Percentiles rank a stretch among this genome's conserved stretches.
These are phyloP conservation scores for Chlorella sorokiniana DNA, from an alignment of 139 green algal species.

Conservation along the genomic window DNA sequence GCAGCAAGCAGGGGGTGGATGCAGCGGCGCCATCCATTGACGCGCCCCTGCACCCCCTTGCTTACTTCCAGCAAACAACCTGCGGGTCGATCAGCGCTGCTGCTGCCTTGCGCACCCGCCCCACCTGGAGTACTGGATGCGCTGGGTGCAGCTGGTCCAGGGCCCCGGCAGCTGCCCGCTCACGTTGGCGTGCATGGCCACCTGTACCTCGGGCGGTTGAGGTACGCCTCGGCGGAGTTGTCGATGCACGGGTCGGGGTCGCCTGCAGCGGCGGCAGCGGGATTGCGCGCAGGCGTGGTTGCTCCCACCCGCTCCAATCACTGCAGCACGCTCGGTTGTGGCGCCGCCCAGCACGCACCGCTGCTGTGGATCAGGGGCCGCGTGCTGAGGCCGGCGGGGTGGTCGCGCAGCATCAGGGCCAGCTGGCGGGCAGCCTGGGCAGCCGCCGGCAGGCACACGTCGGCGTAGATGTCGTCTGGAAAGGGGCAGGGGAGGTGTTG, in stretches of 20 bases:
- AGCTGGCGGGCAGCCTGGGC: conserved; percentile 9
- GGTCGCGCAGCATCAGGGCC: conserved; percentile 21
- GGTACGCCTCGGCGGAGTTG: conserved; percentile 69
- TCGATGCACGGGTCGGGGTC: conserved; percentile 83
- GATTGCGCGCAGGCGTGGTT: not conserved
- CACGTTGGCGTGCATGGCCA: conserved; percentile 61
- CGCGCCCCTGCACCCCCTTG: not conserved
- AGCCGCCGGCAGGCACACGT: conserved; percentile 57
- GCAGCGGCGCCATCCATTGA: not conserved
- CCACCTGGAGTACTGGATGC: conserved; percentile 54
- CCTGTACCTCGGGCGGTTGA: conserved; percentile 81
- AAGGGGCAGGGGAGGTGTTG: not conserved
- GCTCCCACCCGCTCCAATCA: not conserved
- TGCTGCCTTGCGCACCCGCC: not conserved
- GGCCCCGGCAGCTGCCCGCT: conserved; percentile 27
- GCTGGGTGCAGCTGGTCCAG: conserved; percentile 61
- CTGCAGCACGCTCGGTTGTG: not conserved
- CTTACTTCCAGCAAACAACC: too few species aligned
- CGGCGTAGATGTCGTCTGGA: conserved; percentile 74
- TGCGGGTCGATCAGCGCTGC: not conserved
- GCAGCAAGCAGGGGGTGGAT: not conserved
- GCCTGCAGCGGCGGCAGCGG: not conserved
- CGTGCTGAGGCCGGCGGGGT: conserved; percentile 9
- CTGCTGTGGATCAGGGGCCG: conserved; percentile 1
- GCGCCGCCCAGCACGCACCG: not conserved